phyloP scores from a whole-genome alignment of 2,329 filamentous ascomycete genomes.

The Exophiala sp. region DNA sequence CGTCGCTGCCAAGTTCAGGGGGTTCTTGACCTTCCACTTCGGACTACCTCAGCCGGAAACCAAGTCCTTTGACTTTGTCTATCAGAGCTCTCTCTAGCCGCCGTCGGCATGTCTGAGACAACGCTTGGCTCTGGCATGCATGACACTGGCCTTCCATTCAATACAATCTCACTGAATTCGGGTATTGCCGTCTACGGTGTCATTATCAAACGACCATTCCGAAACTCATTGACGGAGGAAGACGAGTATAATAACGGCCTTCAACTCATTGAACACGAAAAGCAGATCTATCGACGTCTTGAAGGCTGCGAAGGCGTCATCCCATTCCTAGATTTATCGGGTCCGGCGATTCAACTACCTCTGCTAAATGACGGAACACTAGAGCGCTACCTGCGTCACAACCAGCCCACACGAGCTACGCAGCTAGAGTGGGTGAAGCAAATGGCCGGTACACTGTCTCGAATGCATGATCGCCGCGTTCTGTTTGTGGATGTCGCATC shows the following conservation, averaged over 20 bases:
- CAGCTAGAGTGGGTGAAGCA: constrained; percentile 3
- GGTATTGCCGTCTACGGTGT: constrained; percentile 7
- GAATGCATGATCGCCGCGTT: constrained; percentile 6
- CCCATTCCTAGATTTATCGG: constrained; percentile 11
- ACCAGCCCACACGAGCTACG: not conserved
- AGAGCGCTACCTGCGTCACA: constrained; percentile 1
- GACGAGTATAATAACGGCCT: constrained; percentile 5
- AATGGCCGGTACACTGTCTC: not conserved
- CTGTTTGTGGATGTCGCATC: constrained; percentile 3
- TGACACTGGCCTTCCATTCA: constrained; percentile 3
- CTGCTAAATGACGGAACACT: constrained; percentile 9
- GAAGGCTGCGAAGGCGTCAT: constrained; percentile 8
- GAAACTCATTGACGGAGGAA: not conserved
- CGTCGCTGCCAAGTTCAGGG: too few species aligned
- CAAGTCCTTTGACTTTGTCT: too few species aligned
- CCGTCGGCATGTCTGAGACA: not conserved
- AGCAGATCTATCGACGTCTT: constrained; percentile 12
- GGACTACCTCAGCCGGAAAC: too few species aligned
- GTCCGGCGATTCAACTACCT: constrained; percentile 7
- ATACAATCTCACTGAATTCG: constrained; percentile 6
- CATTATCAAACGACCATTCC: constrained; percentile 7
- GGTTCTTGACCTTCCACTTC: too few species aligned
- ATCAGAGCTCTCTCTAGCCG: not conserved
- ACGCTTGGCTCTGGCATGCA: not conserved
- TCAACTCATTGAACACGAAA: constrained; percentile 8